phyloP scores from a whole-genome alignment of 257 asterid species.

The Scutellaria baicalensis region DNA sequence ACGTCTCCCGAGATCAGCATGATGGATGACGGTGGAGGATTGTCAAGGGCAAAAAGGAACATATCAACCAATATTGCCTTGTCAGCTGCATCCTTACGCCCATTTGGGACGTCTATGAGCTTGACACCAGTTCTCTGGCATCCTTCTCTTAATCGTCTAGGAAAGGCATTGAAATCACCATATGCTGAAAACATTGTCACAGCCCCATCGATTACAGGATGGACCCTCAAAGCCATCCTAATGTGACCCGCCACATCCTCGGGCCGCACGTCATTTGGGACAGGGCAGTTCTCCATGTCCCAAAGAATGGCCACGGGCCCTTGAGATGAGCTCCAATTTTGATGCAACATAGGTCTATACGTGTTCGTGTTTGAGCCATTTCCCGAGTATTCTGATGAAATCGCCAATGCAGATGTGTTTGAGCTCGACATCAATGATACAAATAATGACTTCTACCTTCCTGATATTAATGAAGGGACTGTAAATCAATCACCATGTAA shows the following conservation, averaged over 20 bases:
- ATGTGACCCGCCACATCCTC: constrained; percentile 91
- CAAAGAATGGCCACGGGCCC: constrained; percentile 84
- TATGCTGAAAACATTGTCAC: constrained; percentile 76
- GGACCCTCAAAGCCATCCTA: constrained; percentile 71
- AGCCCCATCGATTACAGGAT: constrained; percentile 75
- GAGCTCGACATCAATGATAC: constrained; percentile 34
- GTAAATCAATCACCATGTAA: neutral
- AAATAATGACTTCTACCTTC: constrained; percentile 6
- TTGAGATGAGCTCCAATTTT: constrained; percentile 19
- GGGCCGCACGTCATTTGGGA: constrained; percentile 82
- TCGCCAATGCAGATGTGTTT: constrained; percentile 23
- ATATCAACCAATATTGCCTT: constrained; percentile 90
- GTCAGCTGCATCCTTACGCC: constrained; percentile 94
- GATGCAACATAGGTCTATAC: constrained; percentile 25
- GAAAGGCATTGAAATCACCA: constrained; percentile 82
- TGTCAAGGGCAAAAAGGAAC: constrained; percentile 95
- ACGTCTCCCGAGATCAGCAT: constrained; percentile 93
- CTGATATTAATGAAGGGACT: constrained; percentile 17
- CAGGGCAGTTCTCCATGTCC: constrained; percentile 98
- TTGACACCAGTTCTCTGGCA: constrained; percentile 95
- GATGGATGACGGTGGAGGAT: constrained; percentile 88
- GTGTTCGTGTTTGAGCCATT: constrained; percentile 25
- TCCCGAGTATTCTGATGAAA: constrained; percentile 30
- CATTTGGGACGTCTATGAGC: constrained; percentile 86
- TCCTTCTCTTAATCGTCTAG: constrained; percentile 80